phyloP scores from a whole-genome alignment of 108 stramenopile genomes.

The Nitzschia inconspicua region DNA sequence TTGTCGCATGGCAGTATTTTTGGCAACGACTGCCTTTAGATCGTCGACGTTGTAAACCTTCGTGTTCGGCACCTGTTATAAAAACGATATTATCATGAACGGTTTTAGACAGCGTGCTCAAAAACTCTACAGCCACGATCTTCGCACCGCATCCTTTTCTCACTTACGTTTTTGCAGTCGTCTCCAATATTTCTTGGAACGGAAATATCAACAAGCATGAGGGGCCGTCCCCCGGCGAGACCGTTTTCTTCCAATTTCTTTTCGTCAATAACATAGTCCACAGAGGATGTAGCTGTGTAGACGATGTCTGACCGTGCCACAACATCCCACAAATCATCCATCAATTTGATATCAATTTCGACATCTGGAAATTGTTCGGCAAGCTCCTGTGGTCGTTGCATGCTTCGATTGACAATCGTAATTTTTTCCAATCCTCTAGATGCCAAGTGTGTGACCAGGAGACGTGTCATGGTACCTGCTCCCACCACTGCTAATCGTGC shows the following conservation, averaged over 20 bases:
- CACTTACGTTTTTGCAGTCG: slow-evolving; percentile 77
- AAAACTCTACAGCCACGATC: too few species aligned
- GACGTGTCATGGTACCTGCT: slow-evolving; percentile 97
- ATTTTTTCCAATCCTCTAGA: slow-evolving; percentile 91
- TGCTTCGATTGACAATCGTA: slow-evolving; percentile 93
- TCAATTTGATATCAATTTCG: slow-evolving; percentile 87
- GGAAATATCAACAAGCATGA: slow-evolving; percentile 98
- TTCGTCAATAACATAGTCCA: slow-evolving; percentile 82
- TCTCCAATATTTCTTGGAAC: slow-evolving; percentile 96
- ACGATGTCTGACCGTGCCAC: slow-evolving; percentile 90
- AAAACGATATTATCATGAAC: too few species aligned
- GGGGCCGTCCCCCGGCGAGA: slow-evolving; percentile 59
- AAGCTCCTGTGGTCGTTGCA: slow-evolving; percentile 75
- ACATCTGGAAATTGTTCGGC: slow-evolving; percentile 91
- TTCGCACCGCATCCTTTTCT: too few species aligned
- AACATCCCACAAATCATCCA: slow-evolving; percentile 91
- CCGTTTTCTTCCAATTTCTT: slow-evolving; percentile 80
- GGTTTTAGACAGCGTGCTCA: too few species aligned
- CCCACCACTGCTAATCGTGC: slow-evolving; percentile 93
- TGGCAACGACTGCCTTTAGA: slow-evolving; percentile 96
- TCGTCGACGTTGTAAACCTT: slow-evolving; percentile 96
- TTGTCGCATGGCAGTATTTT: slow-evolving; percentile 96
- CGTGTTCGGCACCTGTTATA: slow-evolving; percentile 68
- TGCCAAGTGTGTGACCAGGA: slow-evolving; percentile 94
- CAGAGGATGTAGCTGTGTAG: slow-evolving; percentile 90